Evolutionary conservation across 2,329 filamentous ascomycete genomes (phyloP).

Genomic region (Stachybotrys elegans): DNA sequence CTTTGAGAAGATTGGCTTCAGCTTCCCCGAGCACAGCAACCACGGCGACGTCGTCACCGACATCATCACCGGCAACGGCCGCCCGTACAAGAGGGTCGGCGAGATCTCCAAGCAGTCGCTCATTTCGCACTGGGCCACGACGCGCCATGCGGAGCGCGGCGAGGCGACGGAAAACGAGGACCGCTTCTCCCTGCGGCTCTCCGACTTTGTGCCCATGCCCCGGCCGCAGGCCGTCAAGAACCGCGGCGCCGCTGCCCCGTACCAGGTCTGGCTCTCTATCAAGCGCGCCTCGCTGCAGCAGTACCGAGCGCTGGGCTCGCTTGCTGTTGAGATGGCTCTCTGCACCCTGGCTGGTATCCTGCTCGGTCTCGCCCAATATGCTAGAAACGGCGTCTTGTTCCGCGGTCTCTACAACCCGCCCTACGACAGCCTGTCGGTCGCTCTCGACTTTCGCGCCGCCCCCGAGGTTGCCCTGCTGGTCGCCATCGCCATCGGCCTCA

Average conservation of each 20-base stretch:
- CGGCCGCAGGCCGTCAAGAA: conserved; percentile 37
- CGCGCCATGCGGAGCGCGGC: conserved; percentile 13
- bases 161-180: conserved; percentile 12
- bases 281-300: conserved; percentile 51
- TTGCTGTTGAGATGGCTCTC: conserved; percentile 50
- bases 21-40: conserved; percentile 45
- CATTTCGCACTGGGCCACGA: conserved; percentile 42
- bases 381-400: conserved; percentile 47
- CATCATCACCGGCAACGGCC: conserved; percentile 54
- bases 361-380: conserved; percentile 48
- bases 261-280: conserved; percentile 49
- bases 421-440: conserved; percentile 45
- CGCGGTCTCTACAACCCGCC: conserved; percentile 44
- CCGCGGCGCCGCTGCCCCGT: conserved; percentile 41
- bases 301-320: conserved; percentile 43
- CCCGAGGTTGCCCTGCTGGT: conserved; percentile 49
- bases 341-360: conserved; percentile 46
- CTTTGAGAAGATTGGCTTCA: conserved; percentile 48
- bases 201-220: background rate
- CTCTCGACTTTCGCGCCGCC: conserved; percentile 44
- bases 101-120: conserved; percentile 43
- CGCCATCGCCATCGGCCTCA: conserved; percentile 50
- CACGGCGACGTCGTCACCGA: conserved; percentile 56
- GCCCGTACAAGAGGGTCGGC: conserved; percentile 40
- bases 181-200: conserved; percentile 13